phyloP scores from a whole-genome alignment of 1,284 basidiomycete genomes.

The Anthracocystis panici-leucophaei region DNA sequence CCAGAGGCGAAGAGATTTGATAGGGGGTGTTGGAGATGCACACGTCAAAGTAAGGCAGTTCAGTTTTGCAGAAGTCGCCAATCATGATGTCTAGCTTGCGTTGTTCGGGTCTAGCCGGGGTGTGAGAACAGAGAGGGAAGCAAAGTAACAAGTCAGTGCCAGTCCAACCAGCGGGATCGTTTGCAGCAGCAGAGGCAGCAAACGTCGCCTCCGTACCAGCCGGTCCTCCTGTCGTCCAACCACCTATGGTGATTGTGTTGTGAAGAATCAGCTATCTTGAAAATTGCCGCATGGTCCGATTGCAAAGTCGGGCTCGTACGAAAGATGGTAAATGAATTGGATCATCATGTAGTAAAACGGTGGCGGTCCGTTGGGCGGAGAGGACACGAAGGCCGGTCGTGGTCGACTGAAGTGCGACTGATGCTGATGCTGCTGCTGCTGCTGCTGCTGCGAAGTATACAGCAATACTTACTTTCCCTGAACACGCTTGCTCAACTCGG shows the following conservation, averaged over 20 bases:
- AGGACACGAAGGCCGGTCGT: not conserved
- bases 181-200: conserved; percentile 12
- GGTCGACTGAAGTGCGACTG: not conserved
- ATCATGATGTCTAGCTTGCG: conserved; percentile 93
- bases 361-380: no score
- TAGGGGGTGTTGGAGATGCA: conserved; percentile 99
- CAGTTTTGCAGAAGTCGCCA: conserved; percentile 96
- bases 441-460: not conserved
- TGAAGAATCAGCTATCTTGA: conserved; percentile 42
- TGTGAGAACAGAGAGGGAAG: not conserved
- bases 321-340: conserved; percentile 57
- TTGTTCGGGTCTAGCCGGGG: conserved; percentile 82
- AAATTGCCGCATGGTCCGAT: conserved; percentile 58
- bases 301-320: conserved; percentile 59
- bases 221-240: not conserved
- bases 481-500: conserved; percentile 95
- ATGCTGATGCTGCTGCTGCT: conserved; percentile 2
- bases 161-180: not conserved
- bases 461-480: conserved; percentile 89
- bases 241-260: not conserved
- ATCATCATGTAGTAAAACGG: conserved; percentile 41
- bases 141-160: conserved; percentile 12
- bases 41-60: conserved; percentile 96
- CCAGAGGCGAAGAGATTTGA: conserved; percentile 97
- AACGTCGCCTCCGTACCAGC: conserved; percentile 7